Base-by-base conservation (phyloP, 2,329 filamentous ascomycete species). In the Pleoardoris graminearum region DNA sequence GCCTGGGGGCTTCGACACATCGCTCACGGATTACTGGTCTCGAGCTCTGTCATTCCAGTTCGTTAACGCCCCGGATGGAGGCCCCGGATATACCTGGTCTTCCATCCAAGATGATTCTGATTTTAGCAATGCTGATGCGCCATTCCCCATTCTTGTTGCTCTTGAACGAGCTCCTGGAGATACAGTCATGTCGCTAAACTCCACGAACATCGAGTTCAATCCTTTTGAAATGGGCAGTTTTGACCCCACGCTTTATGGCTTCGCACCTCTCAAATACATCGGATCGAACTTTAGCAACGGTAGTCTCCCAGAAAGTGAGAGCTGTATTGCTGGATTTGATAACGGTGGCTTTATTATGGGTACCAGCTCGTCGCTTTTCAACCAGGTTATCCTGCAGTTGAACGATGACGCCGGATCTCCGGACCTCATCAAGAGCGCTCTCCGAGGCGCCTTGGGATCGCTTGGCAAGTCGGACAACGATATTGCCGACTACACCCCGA, bases 11-110 rank as follows among this genome's bases (percentile, higher is more conserved):
- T 93, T 82, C 72, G 68, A 73, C 21, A 83, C 82, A 3, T 88
- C 89, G 7, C 80, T 96, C 51, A 96, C 92, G 0, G 92, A 97
- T 76, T 91, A 91, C 72, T 96, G 91, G 79, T 90, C 89, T 23
- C 87, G 91, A 52, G 89, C 89, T 41, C 80, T 96, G n/a, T 87
- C 87, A 1, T 95, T 88, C 74, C 91, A 96, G 75, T 82, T 96
- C 42, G 82, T 96, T 68, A 89, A 93, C 67, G 88, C 84, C 5
- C 81, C 80, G 1, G 75, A 89, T 55, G 92, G 91, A 33, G 91
- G 90, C 0, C 19, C 45, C 51, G 80, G 78, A 12, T 91, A 88
- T 66, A 96, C 91, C 3, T 96, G 87, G 77, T 95, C 90, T 3
- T 94, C 90, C 3, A 89, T 92, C 60, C 82, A 85, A 7, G 67